A percentile compares a stretch with the other conserved stretches of the same genome.
Conservation (phyloP, 2,329 filamentous ascomycete species). For the Bipolaris sorokiniana region DNA sequence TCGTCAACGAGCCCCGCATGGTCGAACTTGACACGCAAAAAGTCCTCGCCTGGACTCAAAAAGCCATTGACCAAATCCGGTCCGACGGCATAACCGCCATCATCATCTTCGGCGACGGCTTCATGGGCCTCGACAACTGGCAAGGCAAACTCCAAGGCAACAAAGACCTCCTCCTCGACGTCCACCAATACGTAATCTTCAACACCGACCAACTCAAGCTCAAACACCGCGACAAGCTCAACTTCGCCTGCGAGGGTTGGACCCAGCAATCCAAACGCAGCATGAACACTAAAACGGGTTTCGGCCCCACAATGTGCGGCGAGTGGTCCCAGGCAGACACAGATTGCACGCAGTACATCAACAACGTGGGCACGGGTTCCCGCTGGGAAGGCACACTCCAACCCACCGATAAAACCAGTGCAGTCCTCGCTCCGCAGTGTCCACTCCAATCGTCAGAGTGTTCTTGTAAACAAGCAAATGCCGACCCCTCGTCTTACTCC, state of each 20-base stretch:
- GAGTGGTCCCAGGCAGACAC: constrained; percentile 99
- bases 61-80: constrained; percentile 74
- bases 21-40: constrained; percentile 64
- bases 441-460: constrained; percentile 69
- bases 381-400: constrained; percentile 90
- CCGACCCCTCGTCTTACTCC: constrained; percentile 70
- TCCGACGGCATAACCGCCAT: constrained; percentile 74
- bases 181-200: constrained; percentile 98
- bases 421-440: constrained; percentile 74
- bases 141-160: constrained; percentile 77
- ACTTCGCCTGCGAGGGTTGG: constrained; percentile 89
- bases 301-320: constrained; percentile 91
- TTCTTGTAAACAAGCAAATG: constrained; percentile 77
- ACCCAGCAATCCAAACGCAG: constrained; percentile 75
- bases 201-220: constrained; percentile 84
- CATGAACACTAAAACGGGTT: constrained; percentile 77
- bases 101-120: constrained; percentile 91
- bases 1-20: constrained; percentile 95
- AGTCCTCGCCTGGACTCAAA: constrained; percentile 80
- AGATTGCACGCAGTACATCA: constrained; percentile 85
- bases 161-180: constrained; percentile 83
- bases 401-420: constrained; percentile 66
- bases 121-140: constrained; percentile 91
- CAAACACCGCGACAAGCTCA: constrained; percentile 81
- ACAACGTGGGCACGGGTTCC: constrained; percentile 85